Conservation (phyloP, 148 eudicot genomes). For the Fagopyrum esculentum region DNA sequence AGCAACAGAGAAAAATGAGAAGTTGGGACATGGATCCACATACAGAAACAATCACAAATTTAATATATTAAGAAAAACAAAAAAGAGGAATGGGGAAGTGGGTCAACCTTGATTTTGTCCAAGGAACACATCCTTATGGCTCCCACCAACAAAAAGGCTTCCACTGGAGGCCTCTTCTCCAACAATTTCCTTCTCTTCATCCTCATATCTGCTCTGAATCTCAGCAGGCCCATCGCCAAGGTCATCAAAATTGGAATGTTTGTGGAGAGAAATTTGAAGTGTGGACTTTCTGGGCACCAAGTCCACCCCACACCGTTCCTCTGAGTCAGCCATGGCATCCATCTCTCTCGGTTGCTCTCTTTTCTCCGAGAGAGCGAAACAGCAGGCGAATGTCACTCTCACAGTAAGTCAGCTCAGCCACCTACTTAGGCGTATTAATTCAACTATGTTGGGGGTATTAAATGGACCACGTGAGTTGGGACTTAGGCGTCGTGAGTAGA, state of each 20-base stretch:
- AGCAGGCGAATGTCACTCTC: neutral
- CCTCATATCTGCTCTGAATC: neutral
- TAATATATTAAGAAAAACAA: neutral
- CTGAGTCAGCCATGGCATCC: neutral
- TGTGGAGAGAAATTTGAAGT: neutral
- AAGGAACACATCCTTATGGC: neutral
- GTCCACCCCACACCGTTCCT: neutral
- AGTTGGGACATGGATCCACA: neutral
- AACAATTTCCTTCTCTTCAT: constrained; percentile 8
- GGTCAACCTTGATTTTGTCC: constrained; percentile 4
- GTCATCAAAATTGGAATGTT: neutral
- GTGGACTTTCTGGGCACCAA: constrained; percentile 1
- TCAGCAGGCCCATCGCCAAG: neutral
- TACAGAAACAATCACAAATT: neutral
- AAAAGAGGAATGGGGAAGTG: neutral
- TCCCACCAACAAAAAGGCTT: constrained; percentile 1
- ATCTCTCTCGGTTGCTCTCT: neutral
- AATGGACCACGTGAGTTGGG: neutral
- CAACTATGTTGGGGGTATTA: neutral
- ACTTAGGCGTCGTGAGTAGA: no score
- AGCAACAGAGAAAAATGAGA: neutral
- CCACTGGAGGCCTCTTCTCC: neutral
- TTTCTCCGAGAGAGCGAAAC: neutral
- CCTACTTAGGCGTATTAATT: neutral
- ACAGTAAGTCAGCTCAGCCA: neutral